A percentile compares a stretch with the other conserved stretches of the same genome.
phyloP scores from a whole-genome alignment of 768 basidiomycete genomes.

The Tephrocybe sp. region DNA sequence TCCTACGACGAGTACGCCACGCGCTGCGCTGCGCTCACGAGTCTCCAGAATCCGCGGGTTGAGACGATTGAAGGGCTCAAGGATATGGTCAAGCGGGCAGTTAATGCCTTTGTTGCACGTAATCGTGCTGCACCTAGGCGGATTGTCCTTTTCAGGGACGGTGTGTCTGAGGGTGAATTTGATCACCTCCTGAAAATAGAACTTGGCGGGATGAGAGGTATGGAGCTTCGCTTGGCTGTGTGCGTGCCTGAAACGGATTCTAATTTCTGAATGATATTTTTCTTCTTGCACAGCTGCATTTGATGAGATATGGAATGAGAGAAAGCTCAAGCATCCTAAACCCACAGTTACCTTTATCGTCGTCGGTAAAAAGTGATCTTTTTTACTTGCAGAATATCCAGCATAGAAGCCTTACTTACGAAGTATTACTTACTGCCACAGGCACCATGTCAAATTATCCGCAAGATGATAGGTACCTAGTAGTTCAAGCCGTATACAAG shows the following conservation, averaged over 20 bases:
- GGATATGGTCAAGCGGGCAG: slow-evolving; percentile 28
- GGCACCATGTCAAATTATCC: slow-evolving; percentile 51
- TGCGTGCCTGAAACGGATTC: slow-evolving; percentile 1
- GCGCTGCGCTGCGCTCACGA: slow-evolving; percentile 40
- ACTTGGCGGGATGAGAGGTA: slow-evolving; percentile 13
- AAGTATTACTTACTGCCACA: background rate
- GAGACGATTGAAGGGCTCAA: slow-evolving; percentile 46
- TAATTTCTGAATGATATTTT: background rate
- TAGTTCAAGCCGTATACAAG: background rate
- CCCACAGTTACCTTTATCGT: slow-evolving; percentile 55
- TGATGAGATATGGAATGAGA: slow-evolving; percentile 26
- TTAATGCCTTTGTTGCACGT: slow-evolving; percentile 11
- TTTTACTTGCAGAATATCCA: background rate
- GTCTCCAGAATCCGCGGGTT: slow-evolving; percentile 42
- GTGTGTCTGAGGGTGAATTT: slow-evolving; percentile 29
- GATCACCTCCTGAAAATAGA: slow-evolving; percentile 18
- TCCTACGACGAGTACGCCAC: slow-evolving; percentile 45
- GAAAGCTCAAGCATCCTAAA: slow-evolving; percentile 21
- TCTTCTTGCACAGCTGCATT: slow-evolving; percentile 28
- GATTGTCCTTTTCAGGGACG: slow-evolving; percentile 24
- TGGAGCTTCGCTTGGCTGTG: background rate
- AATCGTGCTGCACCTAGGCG: slow-evolving; percentile 6
- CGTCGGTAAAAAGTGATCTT: slow-evolving; percentile 46
- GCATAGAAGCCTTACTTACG: too few species aligned
- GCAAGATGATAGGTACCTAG: slow-evolving; percentile 21